phyloP scores from a whole-genome alignment of 768 basidiomycete species.

The Leccinellum albellum region DNA sequence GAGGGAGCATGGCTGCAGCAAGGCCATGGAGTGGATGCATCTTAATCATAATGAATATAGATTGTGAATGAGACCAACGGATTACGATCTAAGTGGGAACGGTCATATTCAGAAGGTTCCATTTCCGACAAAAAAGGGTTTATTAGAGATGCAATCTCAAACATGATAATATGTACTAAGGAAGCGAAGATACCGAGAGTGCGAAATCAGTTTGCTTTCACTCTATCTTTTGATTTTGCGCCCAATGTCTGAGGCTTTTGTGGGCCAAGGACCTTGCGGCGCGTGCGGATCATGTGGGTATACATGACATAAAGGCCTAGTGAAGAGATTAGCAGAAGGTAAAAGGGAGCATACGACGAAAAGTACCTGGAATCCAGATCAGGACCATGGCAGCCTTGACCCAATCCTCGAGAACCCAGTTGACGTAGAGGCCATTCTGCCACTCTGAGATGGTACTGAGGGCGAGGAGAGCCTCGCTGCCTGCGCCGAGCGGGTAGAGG shows the following conservation, averaged over 20 bases:
- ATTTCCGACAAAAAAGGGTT: constrained; percentile 9
- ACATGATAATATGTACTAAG: background rate
- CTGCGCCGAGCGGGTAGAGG: constrained; percentile 91
- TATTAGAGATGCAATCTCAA: constrained; percentile 20
- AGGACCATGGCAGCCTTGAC: constrained; percentile 58
- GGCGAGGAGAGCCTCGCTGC: constrained; percentile 84
- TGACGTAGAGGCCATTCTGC: constrained; percentile 36
- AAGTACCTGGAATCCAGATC: constrained; percentile 87
- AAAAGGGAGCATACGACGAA: background rate
- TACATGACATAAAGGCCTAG: constrained; percentile 53
- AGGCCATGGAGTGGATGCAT: background rate
- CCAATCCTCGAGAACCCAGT: constrained; percentile 58
- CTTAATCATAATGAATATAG: background rate
- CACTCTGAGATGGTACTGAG: constrained; percentile 66
- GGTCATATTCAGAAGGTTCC: no score
- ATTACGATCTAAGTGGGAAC: constrained; percentile 7
- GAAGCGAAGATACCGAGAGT: background rate
- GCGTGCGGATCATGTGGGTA: constrained; percentile 56
- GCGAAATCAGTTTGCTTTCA: constrained; percentile 16
- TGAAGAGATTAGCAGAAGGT: background rate
- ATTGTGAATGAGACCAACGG: constrained; percentile 8
- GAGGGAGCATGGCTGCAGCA: constrained; percentile 11
- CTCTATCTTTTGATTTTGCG: constrained; percentile 31
- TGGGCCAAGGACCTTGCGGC: constrained; percentile 49
- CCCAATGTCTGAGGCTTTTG: constrained; percentile 33